These are phyloP conservation scores for Suillus placidus DNA, from an alignment of 768 basidiomycete species.

Conservation along the genomic window DNA sequence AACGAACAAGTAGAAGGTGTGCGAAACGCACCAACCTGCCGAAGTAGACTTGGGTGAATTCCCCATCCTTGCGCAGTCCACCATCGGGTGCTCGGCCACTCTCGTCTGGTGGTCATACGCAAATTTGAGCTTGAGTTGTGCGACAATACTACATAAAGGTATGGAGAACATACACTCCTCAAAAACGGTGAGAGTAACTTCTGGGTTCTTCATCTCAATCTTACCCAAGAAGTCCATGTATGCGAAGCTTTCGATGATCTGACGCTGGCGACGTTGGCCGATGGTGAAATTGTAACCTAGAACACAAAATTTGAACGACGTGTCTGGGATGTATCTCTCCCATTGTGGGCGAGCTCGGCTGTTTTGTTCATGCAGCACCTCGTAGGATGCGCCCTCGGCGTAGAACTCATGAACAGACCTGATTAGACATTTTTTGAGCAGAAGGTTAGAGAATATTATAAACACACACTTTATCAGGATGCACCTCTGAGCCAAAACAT, in stretches of 20 bases:
- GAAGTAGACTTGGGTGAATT: constrained; percentile 74
- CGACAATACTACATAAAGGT: neutral
- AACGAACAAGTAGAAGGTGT: neutral
- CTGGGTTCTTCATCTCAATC: constrained; percentile 80
- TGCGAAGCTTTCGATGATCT: constrained; percentile 75
- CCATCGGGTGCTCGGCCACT: constrained; percentile 50
- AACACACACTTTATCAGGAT: constrained; percentile 76
- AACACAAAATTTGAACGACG: constrained; percentile 82
- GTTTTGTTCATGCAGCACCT: constrained; percentile 64
- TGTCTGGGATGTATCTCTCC: constrained; percentile 60
- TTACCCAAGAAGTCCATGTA: constrained; percentile 85
- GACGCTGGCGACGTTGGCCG: constrained; percentile 62
- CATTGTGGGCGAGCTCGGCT: constrained; percentile 49
- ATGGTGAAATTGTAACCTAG: constrained; percentile 77
- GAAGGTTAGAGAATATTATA: neutral
- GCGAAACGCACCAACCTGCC: constrained; percentile 81
- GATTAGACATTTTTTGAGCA: constrained; percentile 3
- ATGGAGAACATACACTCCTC: constrained; percentile 76
- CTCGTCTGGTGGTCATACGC: constrained; percentile 41
- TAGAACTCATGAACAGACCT: constrained; percentile 84
- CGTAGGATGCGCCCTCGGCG: constrained; percentile 69
- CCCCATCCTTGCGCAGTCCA: constrained; percentile 63
- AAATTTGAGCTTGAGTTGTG: neutral
- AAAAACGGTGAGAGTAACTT: constrained; percentile 71
- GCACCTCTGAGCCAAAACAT: constrained; percentile 72